A percentile compares a stretch with the other conserved stretches of the same genome.
Conservation (phyloP, 2,329 filamentous ascomycete genomes). For the Microsporum ferrugineum region DNA sequence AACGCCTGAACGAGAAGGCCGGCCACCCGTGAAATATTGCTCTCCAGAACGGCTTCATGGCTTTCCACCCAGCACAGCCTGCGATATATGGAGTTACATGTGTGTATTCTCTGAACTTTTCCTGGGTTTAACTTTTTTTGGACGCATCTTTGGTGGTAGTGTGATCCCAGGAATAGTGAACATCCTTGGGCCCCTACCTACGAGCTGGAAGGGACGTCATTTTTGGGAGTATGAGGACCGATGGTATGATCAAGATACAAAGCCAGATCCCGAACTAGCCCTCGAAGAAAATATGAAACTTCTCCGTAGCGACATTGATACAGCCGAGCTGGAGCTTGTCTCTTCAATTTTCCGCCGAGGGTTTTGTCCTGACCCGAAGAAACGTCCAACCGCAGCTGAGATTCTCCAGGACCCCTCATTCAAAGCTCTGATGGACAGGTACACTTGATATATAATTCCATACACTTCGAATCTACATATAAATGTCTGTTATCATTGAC, state of each 20-base stretch:
- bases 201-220: constrained; percentile 18
- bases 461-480: background rate
- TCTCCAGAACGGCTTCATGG: constrained; percentile 12
- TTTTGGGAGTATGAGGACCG: constrained; percentile 14
- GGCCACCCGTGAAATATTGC: constrained; percentile 10
- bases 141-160: background rate
- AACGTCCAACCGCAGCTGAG: background rate
- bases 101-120: constrained; percentile 10
- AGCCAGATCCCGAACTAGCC: background rate
- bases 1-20: constrained; percentile 4
- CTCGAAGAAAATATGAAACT: background rate
- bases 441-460: background rate
- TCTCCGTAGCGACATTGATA: background rate
- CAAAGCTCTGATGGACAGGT: background rate
- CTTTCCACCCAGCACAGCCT: constrained; percentile 10
- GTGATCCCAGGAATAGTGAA: background rate
- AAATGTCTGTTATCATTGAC: no score
- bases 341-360: background rate
- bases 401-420: background rate
- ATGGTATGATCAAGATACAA: constrained; percentile 21
- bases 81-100: constrained; percentile 16
- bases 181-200: constrained; percentile 19
- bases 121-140: background rate
- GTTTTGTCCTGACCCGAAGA: background rate
- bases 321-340: background rate